Evolutionary conservation across 2,329 filamentous ascomycete species (phyloP).

Genomic region (Cercospora sp.): DNA sequence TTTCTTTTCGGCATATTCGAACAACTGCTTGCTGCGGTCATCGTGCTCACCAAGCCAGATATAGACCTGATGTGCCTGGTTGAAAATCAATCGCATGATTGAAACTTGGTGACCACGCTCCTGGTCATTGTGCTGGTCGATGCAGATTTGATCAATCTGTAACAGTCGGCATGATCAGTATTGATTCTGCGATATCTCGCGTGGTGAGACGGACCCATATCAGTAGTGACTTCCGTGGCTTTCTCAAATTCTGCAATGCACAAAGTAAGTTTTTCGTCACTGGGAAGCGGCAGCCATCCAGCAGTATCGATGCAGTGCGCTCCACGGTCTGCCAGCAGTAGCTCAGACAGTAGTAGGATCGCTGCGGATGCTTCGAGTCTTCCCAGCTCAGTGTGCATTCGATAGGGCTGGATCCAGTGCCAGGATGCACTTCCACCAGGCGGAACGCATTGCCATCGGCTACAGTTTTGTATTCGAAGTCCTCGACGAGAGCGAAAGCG

Average conservation of each 20-base stretch:
- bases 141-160: conserved; percentile 35
- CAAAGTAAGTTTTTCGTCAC: conserved; percentile 35
- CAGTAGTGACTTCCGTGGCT: conserved; percentile 30
- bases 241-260: conserved; percentile 30
- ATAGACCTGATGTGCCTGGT: conserved; percentile 29
- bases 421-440: conserved; percentile 30
- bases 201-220: conserved; percentile 32
- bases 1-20: conserved; percentile 33
- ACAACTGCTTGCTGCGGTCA: conserved; percentile 32
- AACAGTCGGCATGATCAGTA: not conserved
- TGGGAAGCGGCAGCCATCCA: conserved; percentile 34
- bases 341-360: conserved; percentile 32
- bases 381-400: conserved; percentile 31
- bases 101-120: conserved; percentile 40
- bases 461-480: conserved; percentile 29
- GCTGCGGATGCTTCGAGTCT: conserved; percentile 25
- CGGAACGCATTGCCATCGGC: conserved; percentile 36
- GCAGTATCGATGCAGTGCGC: conserved; percentile 30
- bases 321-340: conserved; percentile 35
- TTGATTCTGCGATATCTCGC: not conserved
- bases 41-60: conserved; percentile 36
- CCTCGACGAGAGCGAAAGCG: conserved; percentile 20
- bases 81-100: conserved; percentile 42
- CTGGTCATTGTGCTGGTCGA: conserved; percentile 37
- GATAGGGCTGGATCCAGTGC: conserved; percentile 25